Percentiles rank a stretch among this genome's conserved stretches.
phyloP scores from a whole-genome alignment of 352 stramenopile genomes.

The Phytophthora megakarya region DNA sequence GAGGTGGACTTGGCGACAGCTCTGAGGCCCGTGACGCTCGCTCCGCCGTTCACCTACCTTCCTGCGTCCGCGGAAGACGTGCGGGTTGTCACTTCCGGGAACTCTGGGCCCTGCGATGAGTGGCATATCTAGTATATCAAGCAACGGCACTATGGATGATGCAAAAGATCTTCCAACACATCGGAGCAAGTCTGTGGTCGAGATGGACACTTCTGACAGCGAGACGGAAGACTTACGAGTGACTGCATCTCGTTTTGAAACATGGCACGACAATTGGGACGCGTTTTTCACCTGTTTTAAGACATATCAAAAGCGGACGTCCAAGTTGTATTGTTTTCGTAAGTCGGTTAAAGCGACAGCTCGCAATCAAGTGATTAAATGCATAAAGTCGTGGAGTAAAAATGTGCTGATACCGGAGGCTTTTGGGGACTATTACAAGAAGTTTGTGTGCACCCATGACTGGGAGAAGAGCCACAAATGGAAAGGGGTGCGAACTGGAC shows the following conservation, averaged over 20 bases:
- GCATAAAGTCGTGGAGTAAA: slow-evolving; percentile 12
- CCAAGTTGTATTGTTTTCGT: not conserved
- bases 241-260: not conserved
- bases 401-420: not conserved
- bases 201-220: slow-evolving; percentile 3
- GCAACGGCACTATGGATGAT: too few relatives aligned
- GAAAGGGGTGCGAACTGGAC: not conserved
- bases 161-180: too few relatives aligned
- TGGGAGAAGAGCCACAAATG: not conserved
- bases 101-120: too few relatives aligned
- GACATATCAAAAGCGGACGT: not conserved
- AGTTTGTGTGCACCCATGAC: not conserved
- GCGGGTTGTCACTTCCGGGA: too few relatives aligned
- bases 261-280: slow-evolving; percentile 1
- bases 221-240: not conserved
- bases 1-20: too few relatives aligned
- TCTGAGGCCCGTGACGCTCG: too few relatives aligned
- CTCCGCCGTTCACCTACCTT: too few relatives aligned
- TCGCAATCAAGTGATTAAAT: too few relatives aligned
- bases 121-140: too few relatives aligned
- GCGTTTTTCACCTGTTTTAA: not conserved
- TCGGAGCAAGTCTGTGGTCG: too few relatives aligned
- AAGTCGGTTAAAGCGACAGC: not conserved
- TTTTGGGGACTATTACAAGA: slow-evolving; percentile 9
- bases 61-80: too few relatives aligned